phyloP scores from a whole-genome alignment of 2,329 filamentous ascomycete genomes.

The Penicillium sp. region DNA sequence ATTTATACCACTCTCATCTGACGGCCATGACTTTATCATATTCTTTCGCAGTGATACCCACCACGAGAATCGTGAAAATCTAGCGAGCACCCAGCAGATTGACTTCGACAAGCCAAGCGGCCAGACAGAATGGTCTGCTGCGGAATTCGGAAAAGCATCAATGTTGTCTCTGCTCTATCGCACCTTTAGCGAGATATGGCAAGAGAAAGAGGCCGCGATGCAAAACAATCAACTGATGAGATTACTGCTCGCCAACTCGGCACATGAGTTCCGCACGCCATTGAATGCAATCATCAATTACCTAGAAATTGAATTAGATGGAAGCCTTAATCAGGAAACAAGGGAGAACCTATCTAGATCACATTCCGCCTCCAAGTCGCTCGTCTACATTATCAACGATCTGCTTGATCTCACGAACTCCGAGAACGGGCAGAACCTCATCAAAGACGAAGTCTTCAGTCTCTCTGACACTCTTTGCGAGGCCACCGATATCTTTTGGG shows the following conservation, averaged over 20 bases:
- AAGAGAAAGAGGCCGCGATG: slow-evolving; percentile 79
- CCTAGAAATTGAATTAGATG: slow-evolving; percentile 82
- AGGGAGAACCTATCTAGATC: slow-evolving; percentile 78
- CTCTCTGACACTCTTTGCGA: slow-evolving; percentile 67
- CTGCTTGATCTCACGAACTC: slow-evolving; percentile 82
- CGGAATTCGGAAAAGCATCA: slow-evolving; percentile 82
- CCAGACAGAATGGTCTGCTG: slow-evolving; percentile 80
- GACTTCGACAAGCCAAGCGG: slow-evolving; percentile 40
- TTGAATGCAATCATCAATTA: slow-evolving; percentile 95
- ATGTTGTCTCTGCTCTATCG: slow-evolving; percentile 83
- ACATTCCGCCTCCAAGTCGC: slow-evolving; percentile 83
- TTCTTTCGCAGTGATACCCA: slow-evolving; percentile 70
- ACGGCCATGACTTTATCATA: slow-evolving; percentile 78
- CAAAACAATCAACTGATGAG: slow-evolving; percentile 77
- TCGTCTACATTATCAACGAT: slow-evolving; percentile 92
- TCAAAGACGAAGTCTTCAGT: slow-evolving; percentile 78
- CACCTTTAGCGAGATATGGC: slow-evolving; percentile 86
- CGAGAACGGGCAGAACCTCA: slow-evolving; percentile 72
- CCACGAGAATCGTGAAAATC: neutral
- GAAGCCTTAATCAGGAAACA: slow-evolving; percentile 72
- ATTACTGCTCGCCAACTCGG: slow-evolving; percentile 78
- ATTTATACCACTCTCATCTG: slow-evolving; percentile 72
- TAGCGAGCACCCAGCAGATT: neutral
- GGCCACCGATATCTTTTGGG: slow-evolving; percentile 69
- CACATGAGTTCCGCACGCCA: slow-evolving; percentile 84